Evolutionary conservation across 2,329 filamentous ascomycete genomes (phyloP).

Genomic region (Whalleya microplaca): DNA sequence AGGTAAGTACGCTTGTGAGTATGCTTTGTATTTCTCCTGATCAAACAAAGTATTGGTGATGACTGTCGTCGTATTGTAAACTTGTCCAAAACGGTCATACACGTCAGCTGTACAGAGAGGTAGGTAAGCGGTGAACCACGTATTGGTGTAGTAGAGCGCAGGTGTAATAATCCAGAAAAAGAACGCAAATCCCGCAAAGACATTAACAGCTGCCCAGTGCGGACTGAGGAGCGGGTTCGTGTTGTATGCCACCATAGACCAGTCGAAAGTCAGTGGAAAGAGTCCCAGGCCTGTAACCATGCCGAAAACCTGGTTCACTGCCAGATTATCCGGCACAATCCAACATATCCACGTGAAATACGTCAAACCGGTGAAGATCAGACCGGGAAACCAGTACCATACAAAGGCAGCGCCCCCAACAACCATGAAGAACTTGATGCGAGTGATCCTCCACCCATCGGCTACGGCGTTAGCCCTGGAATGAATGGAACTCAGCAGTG

Average conservation of each 20-base stretch:
- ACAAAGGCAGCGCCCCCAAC: slow-evolving; percentile 41
- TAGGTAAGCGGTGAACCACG: slow-evolving; percentile 55
- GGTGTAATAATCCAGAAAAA: slow-evolving; percentile 53
- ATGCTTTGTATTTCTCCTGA: slow-evolving; percentile 50
- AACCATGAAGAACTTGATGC: slow-evolving; percentile 40
- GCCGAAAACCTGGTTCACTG: slow-evolving; percentile 54
- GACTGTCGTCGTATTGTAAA: slow-evolving; percentile 54
- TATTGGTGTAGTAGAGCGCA: slow-evolving; percentile 51
- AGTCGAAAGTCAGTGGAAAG: slow-evolving; percentile 49
- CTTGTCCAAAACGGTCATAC: slow-evolving; percentile 55
- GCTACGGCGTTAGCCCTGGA: slow-evolving; percentile 40
- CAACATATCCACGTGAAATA: slow-evolving; percentile 53
- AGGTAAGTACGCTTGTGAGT: slow-evolving; percentile 45
- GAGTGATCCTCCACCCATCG: slow-evolving; percentile 40
- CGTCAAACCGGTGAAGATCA: slow-evolving; percentile 49
- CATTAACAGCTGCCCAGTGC: slow-evolving; percentile 51
- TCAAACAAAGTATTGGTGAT: slow-evolving; percentile 51
- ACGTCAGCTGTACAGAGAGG: slow-evolving; percentile 56
- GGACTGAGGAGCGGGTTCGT: slow-evolving; percentile 46
- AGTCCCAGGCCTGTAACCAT: slow-evolving; percentile 46
- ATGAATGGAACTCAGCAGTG: slow-evolving; percentile 47
- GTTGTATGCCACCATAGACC: slow-evolving; percentile 43
- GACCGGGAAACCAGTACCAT: slow-evolving; percentile 56
- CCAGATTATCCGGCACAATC: slow-evolving; percentile 50
- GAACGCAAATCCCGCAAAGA: slow-evolving; percentile 45